Evolutionary conservation across 352 stramenopile genomes (phyloP).

Genomic region (Globisporangium iwayamae): DNA sequence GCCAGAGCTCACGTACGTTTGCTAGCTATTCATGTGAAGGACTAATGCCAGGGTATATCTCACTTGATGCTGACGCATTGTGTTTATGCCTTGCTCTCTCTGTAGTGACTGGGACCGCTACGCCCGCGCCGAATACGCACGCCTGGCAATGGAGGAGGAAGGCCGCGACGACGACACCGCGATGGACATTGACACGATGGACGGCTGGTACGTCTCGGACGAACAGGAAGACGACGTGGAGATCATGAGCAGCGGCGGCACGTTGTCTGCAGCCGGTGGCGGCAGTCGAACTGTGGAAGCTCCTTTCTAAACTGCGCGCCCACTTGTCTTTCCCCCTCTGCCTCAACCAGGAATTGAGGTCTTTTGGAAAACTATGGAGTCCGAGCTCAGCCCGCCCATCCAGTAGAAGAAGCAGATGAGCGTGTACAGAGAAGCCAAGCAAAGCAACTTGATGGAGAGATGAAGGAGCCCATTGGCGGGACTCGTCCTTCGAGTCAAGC

Average conservation of each 20-base stretch:
- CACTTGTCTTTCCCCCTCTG: background rate
- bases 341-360: background rate
- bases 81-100: background rate
- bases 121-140: conserved; percentile 95
- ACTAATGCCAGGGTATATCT: background rate
- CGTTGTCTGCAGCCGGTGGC: conserved; percentile 11
- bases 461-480: background rate
- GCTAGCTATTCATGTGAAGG: background rate
- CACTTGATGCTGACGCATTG: background rate
- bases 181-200: conserved; percentile 89
- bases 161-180: conserved; percentile 84
- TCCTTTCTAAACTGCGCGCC: conserved; percentile 38
- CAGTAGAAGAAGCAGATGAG: background rate
- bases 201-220: conserved; percentile 86
- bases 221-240: conserved; percentile 71
- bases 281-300: conserved; percentile 67
- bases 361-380: no score
- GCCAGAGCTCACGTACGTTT: conserved; percentile 80
- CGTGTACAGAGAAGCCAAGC: background rate
- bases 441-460: conserved; percentile 4
- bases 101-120: conserved; percentile 97
- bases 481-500: background rate
- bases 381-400: no score
- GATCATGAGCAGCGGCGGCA: conserved; percentile 29
- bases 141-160: conserved; percentile 97